These are phyloP conservation scores for Chamaecrista fasciculata DNA, from an alignment of 306 rosid genomes.

Conservation along the genomic window DNA sequence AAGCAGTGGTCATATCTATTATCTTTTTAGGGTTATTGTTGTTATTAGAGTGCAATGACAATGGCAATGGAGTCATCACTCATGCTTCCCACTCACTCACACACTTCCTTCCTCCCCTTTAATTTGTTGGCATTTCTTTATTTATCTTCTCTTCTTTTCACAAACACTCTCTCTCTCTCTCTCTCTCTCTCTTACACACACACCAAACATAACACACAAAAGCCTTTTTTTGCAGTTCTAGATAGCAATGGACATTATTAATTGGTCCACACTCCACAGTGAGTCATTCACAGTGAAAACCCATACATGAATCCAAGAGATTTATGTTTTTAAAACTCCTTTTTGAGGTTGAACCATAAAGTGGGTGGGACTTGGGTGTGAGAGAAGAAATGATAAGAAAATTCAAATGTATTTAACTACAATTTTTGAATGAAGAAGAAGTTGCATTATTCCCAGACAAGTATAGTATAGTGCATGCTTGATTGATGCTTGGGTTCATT, in stretches of 20 bases:
- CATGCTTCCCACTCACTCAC: slow-evolving; percentile 62
- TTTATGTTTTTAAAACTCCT: not conserved
- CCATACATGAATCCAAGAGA: slow-evolving; percentile 24
- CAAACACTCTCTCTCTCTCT: slow-evolving; percentile 61
- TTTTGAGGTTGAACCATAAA: slow-evolving; percentile 34
- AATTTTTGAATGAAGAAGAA: too few species aligned
- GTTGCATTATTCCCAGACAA: too few species aligned
- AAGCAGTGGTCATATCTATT: slow-evolving; percentile 24
- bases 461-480: too few species aligned
- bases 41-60: slow-evolving; percentile 35
- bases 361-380: too few species aligned
- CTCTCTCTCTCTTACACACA: slow-evolving; percentile 67
- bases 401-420: too few species aligned
- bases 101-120: slow-evolving; percentile 16
- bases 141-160: slow-evolving; percentile 69
- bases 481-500: slow-evolving; percentile 5
- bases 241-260: not conserved
- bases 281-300: slow-evolving; percentile 22
- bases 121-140: slow-evolving; percentile 36
- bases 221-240: slow-evolving; percentile 26
- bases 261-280: slow-evolving; percentile 58
- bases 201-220: slow-evolving; percentile 42
- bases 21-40: slow-evolving; percentile 28
- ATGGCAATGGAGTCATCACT: too few species aligned
- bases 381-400: too few species aligned